Conservation (phyloP, 108 stramenopile species). For the Cyclotella atomus region DNA sequence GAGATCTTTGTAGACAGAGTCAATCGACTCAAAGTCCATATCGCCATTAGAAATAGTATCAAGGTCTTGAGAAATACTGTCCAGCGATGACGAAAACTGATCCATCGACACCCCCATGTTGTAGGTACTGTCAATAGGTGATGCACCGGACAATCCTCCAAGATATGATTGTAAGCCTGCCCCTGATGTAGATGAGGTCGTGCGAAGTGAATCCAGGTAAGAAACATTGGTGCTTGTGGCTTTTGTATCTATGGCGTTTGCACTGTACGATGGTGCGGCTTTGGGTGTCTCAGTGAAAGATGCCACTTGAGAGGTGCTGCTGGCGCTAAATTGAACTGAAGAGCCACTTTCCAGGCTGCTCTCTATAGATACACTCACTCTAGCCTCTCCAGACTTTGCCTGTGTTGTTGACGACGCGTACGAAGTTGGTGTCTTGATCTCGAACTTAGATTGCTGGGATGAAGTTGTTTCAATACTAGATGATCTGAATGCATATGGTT, state of each 20-base stretch:
- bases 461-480: neutral
- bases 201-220: constrained; percentile 6
- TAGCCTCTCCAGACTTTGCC: neutral
- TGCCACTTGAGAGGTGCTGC: neutral
- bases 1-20: neutral
- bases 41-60: neutral
- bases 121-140: neutral
- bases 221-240: neutral
- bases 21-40: neutral
- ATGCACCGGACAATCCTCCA: neutral
- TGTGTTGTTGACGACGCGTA: neutral
- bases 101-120: neutral
- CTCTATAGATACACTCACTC: neutral
- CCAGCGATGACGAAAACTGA: neutral
- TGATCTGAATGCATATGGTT: neutral
- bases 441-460: neutral
- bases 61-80: constrained; percentile 1
- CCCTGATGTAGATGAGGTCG: neutral
- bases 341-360: neutral
- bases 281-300: neutral
- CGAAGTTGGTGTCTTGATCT: neutral
- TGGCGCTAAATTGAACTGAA: neutral
- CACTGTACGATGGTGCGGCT: neutral
- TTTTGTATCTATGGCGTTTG: neutral
- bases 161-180: neutral